These are phyloP conservation scores for Ascochyta lentis DNA, from an alignment of 2,329 filamentous ascomycete genomes.

Conservation along the genomic window DNA sequence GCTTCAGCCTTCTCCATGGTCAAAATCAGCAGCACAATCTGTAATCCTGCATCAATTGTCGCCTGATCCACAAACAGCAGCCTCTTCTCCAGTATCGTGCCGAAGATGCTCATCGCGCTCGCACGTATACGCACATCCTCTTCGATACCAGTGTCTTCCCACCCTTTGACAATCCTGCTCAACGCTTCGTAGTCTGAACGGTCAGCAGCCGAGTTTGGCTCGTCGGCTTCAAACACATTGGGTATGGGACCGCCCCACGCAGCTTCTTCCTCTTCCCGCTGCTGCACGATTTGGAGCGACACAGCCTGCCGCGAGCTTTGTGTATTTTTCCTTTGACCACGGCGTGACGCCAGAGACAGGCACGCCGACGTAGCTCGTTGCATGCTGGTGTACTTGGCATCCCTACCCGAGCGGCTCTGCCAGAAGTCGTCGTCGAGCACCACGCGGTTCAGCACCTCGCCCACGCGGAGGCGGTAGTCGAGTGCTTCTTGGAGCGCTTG, in stretches of 20 bases:
- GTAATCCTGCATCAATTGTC: conserved; percentile 58
- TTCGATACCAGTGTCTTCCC: conserved; percentile 68
- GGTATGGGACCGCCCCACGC: conserved; percentile 62
- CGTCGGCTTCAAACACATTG: conserved; percentile 41
- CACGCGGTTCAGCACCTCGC: conserved; percentile 57
- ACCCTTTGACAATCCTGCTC: conserved; percentile 68
- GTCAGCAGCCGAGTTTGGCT: conserved; percentile 23
- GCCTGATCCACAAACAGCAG: conserved; percentile 54
- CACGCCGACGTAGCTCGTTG: conserved; percentile 61
- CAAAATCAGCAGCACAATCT: conserved; percentile 68
- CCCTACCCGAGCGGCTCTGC: neutral
- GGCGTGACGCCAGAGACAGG: conserved; percentile 69
- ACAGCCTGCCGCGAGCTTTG: conserved; percentile 63
- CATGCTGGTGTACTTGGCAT: conserved; percentile 15
- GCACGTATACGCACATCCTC: conserved; percentile 75
- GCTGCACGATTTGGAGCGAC: conserved; percentile 56
- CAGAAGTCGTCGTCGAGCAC: conserved; percentile 30
- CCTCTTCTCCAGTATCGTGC: conserved; percentile 62
- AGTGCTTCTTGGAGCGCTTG: conserved; percentile 50
- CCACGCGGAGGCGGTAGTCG: conserved; percentile 71
- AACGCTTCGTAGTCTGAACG: conserved; percentile 55
- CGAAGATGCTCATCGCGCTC: conserved; percentile 72
- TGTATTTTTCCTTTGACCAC: conserved; percentile 67
- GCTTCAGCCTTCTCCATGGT: conserved; percentile 66
- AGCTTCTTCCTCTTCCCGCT: conserved; percentile 58